These are phyloP conservation scores for Penicillium mononematosum DNA, from an alignment of 495 filamentous ascomycete genomes.

Conservation along the genomic window DNA sequence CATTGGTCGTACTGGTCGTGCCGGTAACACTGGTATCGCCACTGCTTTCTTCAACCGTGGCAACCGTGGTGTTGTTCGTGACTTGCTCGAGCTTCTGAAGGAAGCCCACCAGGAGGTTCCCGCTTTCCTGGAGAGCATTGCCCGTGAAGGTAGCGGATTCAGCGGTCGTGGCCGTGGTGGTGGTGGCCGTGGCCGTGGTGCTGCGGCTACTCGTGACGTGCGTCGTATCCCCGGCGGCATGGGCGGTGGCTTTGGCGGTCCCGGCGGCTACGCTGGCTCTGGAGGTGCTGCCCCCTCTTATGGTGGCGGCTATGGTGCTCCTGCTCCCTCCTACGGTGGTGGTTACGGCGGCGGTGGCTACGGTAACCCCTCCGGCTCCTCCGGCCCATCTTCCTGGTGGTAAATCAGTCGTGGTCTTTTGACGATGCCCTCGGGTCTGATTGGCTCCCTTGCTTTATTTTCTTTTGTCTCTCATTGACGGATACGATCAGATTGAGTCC, in stretches of 20 bases:
- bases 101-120: conserved; percentile 98
- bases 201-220: conserved; percentile 79
- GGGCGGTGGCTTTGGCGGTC: conserved; percentile 50
- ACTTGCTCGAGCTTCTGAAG: conserved; percentile 93
- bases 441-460: conserved; percentile 44
- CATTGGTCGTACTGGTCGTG: conserved; percentile 99
- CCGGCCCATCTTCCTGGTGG: conserved; percentile 91
- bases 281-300: conserved; percentile 28
- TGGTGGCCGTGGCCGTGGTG: conserved; percentile 59
- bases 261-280: conserved; percentile 50
- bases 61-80: conserved; percentile 94
- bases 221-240: conserved; percentile 57
- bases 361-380: conserved; percentile 82
- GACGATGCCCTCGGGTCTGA: conserved; percentile 49
- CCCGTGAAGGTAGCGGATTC: conserved; percentile 83
- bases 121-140: conserved; percentile 90
- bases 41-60: conserved; percentile 99
- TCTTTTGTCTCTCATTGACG: conserved; percentile 39
- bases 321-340: conserved; percentile 35
- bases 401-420: conserved; percentile 60
- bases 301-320: conserved; percentile 44
- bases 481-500: conserved; percentile 51
- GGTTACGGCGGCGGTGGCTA: conserved; percentile 54
- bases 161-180: conserved; percentile 71
- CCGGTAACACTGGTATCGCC: conserved; percentile 96